Evolutionary conservation across 495 filamentous ascomycete species (phyloP).

Genomic region (Pyrenula aspistea): DNA sequence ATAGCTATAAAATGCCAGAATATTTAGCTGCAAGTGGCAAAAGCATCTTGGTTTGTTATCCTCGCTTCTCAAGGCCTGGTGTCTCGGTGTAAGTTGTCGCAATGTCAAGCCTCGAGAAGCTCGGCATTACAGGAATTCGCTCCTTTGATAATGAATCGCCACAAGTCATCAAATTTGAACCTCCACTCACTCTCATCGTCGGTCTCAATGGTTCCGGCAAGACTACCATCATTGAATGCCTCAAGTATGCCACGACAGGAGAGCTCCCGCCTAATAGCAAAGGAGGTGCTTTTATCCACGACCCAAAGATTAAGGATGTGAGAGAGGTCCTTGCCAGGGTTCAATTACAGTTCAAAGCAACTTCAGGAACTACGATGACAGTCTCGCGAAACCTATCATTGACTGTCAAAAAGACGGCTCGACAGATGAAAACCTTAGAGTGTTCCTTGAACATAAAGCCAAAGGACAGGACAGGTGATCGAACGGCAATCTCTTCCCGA

Average conservation of each 20-base stretch:
- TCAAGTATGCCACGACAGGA: constrained; percentile 95
- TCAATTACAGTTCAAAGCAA: constrained; percentile 73
- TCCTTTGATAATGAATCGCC: constrained; percentile 72
- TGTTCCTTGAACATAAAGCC: constrained; percentile 51
- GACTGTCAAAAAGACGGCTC: constrained; percentile 67
- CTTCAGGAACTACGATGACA: constrained; percentile 63
- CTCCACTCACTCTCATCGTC: constrained; percentile 88
- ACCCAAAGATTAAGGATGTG: constrained; percentile 76
- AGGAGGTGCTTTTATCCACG: constrained; percentile 91
- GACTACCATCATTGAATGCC: constrained; percentile 97
- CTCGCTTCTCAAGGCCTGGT: too few species aligned
- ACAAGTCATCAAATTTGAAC: constrained; percentile 80
- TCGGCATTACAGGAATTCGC: constrained; percentile 75
- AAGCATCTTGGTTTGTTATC: too few species aligned
- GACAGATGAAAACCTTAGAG: constrained; percentile 69
- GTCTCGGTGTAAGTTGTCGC: too few species aligned
- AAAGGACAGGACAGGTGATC: constrained; percentile 50
- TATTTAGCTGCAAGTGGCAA: too few species aligned
- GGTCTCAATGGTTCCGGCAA: constrained; percentile 96
- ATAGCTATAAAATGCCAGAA: too few species aligned
- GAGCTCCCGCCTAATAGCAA: constrained; percentile 88
- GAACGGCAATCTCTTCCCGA: constrained; percentile 60
- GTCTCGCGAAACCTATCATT: constrained; percentile 73
- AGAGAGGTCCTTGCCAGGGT: constrained; percentile 87
- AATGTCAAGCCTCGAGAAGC: constrained; percentile 66